Evolutionary conservation across 1,284 basidiomycete species (phyloP), one percentile per base, ranked within the genome.

Genomic region (Volvariella volvacea): DNA sequence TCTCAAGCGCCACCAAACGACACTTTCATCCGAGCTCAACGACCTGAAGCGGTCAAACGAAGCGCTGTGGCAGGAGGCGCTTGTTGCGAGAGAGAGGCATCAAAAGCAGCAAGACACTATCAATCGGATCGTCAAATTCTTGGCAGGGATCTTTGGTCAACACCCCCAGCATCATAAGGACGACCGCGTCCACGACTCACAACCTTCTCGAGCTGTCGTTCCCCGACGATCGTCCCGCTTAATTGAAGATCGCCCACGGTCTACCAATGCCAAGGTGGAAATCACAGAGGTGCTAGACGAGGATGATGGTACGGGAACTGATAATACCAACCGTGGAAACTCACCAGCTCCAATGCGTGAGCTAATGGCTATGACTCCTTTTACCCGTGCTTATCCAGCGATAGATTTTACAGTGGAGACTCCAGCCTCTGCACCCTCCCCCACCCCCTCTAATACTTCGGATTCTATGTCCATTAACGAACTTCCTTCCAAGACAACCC

Each of bases 31-130:
- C 1, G 93, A 98, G 52, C 69, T 99, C 43, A 88, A 88, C 52
- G 88, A 92, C 31, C 70, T 99, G 19, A 94, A 95, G 64, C 74
- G 76, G 43, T 88, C 86, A 8, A 97, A 98, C 59, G 83, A 93
- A 55, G 72, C 86, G 32, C 66, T 99, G 3, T 99, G 95, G 94
- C 83, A 92, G 57, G 93, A 99, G 57, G 86, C 92, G 0, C 68
- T 93, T 52, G 74, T 83, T 31, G 81, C 89, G 2, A 69, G 89
- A 7, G 80, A 87, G 52, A 77, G 85, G 47, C 84, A 93, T 57
- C 83, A 91, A 57, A 91, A 90, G 56, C 92, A 96, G 54, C 88
- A 96, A 57, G 94, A 98, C 62, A 97, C 92, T n/a, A 93, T 98
- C 59, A 93, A 96, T 59, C 76, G 91, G 47, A 97, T 99, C 50